Conservation (phyloP, 164 flowering plant genomes). For the Cinnamomum chago region DNA sequence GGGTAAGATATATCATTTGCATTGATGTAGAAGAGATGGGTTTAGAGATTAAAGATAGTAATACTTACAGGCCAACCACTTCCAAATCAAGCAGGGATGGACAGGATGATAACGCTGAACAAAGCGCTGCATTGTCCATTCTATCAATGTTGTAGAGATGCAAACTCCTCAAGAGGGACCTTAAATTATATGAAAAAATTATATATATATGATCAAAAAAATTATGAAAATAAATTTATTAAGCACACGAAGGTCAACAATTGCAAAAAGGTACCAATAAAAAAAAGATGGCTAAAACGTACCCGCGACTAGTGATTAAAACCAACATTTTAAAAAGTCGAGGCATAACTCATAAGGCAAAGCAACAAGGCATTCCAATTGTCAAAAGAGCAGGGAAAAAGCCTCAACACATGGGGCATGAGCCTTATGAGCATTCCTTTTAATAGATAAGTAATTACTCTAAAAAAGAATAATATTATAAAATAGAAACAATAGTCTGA, state of each 20-base stretch:
- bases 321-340: no score
- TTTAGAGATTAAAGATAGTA: not conserved
- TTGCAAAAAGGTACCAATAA: not conserved
- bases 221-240: conserved; percentile 1
- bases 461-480: no score
- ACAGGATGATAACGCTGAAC: conserved; percentile 62
- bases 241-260: not conserved
- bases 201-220: not conserved
- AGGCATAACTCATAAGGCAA: no score
- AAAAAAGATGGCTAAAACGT: not conserved
- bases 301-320: not conserved
- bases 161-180: conserved; percentile 67
- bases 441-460: no score
- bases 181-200: conserved; percentile 19
- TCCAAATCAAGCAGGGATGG: conserved; percentile 78
- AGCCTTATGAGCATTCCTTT: no score
- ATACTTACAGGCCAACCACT: conserved; percentile 90
- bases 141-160: conserved; percentile 85
- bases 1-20: conserved; percentile 10
- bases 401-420: no score
- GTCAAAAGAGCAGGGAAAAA: no score
- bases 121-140: conserved; percentile 66
- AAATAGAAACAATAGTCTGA: no score
- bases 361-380: no score
- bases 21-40: not conserved